Evolutionary conservation across 441 rosid genomes (phyloP).

Genomic region (Erodium moschatum): DNA sequence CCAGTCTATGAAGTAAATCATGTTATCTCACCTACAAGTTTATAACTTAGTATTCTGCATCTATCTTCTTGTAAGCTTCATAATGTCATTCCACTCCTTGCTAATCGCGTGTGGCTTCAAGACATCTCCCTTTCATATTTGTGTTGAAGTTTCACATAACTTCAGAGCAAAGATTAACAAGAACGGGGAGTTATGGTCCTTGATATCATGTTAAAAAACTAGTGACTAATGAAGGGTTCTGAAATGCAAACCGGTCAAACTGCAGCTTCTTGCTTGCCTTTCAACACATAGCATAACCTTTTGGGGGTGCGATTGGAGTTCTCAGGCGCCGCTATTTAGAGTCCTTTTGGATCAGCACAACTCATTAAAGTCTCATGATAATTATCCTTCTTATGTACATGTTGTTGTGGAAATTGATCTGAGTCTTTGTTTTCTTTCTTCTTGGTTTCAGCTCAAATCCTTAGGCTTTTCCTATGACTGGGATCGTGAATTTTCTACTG

Average conservation of each 20-base stretch:
- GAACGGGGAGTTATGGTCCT: background rate
- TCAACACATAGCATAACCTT: background rate
- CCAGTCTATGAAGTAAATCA: background rate
- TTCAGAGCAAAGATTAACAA: background rate
- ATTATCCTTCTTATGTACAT: background rate
- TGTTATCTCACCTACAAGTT: background rate
- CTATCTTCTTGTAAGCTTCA: background rate
- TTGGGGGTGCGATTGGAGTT: background rate
- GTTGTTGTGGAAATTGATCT: background rate
- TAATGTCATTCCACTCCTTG: background rate
- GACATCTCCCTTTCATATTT: background rate
- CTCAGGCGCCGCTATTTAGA: background rate
- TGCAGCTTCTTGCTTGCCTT: conserved; percentile 3
- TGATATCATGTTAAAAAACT: background rate
- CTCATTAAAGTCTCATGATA: background rate
- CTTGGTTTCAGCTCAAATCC: conserved; percentile 64
- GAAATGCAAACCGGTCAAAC: background rate
- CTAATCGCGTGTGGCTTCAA: background rate
- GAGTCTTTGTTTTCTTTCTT: conserved; percentile 1
- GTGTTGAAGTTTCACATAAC: background rate
- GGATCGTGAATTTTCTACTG: conserved; percentile 94
- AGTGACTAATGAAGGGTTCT: background rate
- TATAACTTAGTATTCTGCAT: background rate
- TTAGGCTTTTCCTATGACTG: conserved; percentile 93
- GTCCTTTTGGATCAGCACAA: background rate